Evolutionary conservation across 1,139 yeast species (phyloP).

Genomic region (Candida neerlandica): DNA sequence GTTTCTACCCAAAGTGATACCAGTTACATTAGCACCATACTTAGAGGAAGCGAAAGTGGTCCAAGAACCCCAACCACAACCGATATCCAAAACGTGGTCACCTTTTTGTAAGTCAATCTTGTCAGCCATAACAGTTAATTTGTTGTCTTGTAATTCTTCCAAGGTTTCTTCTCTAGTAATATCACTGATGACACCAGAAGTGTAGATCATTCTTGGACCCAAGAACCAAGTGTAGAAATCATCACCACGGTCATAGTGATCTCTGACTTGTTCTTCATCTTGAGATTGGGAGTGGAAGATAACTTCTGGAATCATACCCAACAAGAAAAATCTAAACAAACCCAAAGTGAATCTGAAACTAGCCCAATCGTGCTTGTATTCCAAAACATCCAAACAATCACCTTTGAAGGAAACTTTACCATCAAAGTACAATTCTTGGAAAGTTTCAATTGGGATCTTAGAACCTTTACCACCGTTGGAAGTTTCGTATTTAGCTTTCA

Average conservation of each 20-base stretch:
- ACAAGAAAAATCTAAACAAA: constrained; percentile 76
- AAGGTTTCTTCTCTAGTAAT: constrained; percentile 71
- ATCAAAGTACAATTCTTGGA: constrained; percentile 84
- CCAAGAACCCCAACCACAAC: constrained; percentile 97
- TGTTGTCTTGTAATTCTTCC: constrained; percentile 89
- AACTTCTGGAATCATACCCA: constrained; percentile 93
- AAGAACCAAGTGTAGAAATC: constrained; percentile 93
- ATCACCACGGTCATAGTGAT: constrained; percentile 95
- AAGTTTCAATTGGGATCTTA: constrained; percentile 91
- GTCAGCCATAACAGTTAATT: constrained; percentile 84
- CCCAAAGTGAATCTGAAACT: constrained; percentile 76
- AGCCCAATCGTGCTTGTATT: constrained; percentile 92
- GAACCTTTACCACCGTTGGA: constrained; percentile 58
- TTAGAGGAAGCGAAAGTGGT: constrained; percentile 82
- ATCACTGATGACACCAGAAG: constrained; percentile 83
- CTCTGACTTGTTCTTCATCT: constrained; percentile 96
- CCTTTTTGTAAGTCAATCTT: constrained; percentile 75
- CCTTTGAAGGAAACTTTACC: constrained; percentile 88
- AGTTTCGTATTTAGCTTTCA: constrained; percentile 65
- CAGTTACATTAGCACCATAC: constrained; percentile 86
- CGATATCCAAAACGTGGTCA: constrained; percentile 78
- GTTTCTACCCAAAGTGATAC: constrained; percentile 86
- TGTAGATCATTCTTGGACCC: constrained; percentile 94
- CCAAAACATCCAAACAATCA: constrained; percentile 81
- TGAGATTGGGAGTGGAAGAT: constrained; percentile 89